Evolutionary conservation across 2,329 filamentous ascomycete species (phyloP), one percentile per base, ranked within the genome.

Genomic region (Graphilbum fragrans): DNA sequence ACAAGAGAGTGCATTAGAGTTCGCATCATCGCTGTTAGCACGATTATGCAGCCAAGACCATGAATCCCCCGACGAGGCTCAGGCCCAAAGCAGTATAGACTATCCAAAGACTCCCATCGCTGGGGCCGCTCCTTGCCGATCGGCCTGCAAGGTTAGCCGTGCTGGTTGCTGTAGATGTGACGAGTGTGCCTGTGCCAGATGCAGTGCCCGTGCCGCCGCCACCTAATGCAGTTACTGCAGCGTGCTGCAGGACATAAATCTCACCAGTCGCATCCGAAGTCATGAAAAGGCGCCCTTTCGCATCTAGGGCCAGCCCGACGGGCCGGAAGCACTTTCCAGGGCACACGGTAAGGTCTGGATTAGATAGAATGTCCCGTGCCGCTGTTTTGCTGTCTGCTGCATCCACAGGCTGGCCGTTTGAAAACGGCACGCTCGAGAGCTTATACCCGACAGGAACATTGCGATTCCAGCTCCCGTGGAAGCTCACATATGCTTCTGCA

Each of bases 381-480:
- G 71, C 65, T 19, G 58, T 61, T 19, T 53, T 69, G 57, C 69
- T 76, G 49, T 57, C 53, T 16, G 53, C 39, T 5, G 54, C 42
- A 8, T 57, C 57, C 3, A 53, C 46, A 8, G 72, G 72, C 41
- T 61, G 55, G 25, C 70, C 69, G 36, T 57, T 44, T 12, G 47
- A 44, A 47, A 74, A 74, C 8, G 50, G 37, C 25, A 71, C 45
- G 11, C 51, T 47, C 7, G 61, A 57, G 38, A 74, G 53, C 44
- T 58, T 61, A 55, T 74, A 74, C 25, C 69, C 70, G 1, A 61
- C 56, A 2, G 67, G 63, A 9, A 56, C 49, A 9, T 61, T 53
- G 23, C 63, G 60, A 52, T 69, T 59, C 64, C 81, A 86, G 56
- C 74, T 80, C 16, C 82, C 82, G 56, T 84, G 82, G 58, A 86